phyloP scores from a whole-genome alignment of 495 filamentous ascomycete species.

The Pyronema domesticum region DNA sequence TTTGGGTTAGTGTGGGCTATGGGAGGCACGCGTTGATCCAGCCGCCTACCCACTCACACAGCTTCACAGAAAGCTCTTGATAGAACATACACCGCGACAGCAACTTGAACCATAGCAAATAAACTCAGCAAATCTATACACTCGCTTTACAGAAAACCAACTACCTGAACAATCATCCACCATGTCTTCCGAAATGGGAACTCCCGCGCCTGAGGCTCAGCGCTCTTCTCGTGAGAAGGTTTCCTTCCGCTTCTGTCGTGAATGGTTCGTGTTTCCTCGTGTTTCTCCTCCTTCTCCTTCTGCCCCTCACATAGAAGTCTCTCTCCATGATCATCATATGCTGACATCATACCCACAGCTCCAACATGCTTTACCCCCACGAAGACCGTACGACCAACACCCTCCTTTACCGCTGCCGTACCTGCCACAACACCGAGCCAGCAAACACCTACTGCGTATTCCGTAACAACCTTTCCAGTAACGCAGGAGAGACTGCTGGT shows the following conservation, averaged over 20 bases:
- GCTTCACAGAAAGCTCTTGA: no score
- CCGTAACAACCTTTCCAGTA: slow-evolving; percentile 73
- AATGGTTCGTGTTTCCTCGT: slow-evolving; percentile 43
- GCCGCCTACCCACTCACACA: no score
- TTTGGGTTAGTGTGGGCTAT: no score
- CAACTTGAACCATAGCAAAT: not conserved
- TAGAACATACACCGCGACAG: no score
- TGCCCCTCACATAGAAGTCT: not conserved
- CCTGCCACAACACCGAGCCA: slow-evolving; percentile 72
- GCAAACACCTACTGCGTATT: slow-evolving; percentile 78
- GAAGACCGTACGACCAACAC: slow-evolving; percentile 44
- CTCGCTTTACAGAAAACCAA: not conserved
- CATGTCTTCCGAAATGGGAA: slow-evolving; percentile 20
- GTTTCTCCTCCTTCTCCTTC: not conserved
- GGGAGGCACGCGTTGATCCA: no score
- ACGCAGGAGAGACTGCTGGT: slow-evolving; percentile 85
- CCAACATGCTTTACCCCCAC: slow-evolving; percentile 94
- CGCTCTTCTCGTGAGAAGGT: slow-evolving; percentile 27
- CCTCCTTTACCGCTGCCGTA: slow-evolving; percentile 68
- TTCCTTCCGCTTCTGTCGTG: slow-evolving; percentile 89
- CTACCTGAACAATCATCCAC: not conserved
- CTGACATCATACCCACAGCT: slow-evolving; percentile 32
- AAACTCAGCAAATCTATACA: not conserved
- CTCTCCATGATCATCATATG: not conserved
- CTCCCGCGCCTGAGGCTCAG: slow-evolving; percentile 16